Evolutionary conservation across 345 rosid species (phyloP).

Genomic region (Populus ilicifolia): DNA sequence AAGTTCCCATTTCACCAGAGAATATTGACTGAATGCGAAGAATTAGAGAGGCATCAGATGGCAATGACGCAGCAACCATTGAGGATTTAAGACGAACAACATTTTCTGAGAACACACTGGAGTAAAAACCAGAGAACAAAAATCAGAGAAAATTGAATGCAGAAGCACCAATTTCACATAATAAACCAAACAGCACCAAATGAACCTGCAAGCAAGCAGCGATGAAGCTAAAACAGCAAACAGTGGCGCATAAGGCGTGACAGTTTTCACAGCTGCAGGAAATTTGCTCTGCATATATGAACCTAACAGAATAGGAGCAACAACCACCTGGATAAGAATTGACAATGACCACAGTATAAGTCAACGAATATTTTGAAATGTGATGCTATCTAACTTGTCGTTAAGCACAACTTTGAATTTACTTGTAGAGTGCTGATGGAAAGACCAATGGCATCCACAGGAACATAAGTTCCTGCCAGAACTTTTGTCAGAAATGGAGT

Average conservation of each 20-base stretch:
- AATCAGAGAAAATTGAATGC: background rate
- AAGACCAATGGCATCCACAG: slow-evolving; percentile 54
- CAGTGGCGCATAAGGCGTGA: slow-evolving; percentile 55
- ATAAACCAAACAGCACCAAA: background rate
- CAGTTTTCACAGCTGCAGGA: slow-evolving; percentile 42
- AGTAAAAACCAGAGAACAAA: background rate
- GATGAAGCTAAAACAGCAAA: slow-evolving; percentile 55
- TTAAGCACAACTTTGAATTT: background rate
- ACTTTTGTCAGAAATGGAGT: slow-evolving; percentile 55
- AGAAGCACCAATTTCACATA: background rate
- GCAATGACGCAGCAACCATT: slow-evolving; percentile 29
- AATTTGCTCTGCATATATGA: slow-evolving; percentile 49
- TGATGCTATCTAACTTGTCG: background rate
- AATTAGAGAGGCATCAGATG: slow-evolving; percentile 33
- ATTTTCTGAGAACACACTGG: slow-evolving; percentile 60
- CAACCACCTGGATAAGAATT: slow-evolving; percentile 44
- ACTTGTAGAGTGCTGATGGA: slow-evolving; percentile 70
- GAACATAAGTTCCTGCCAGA: slow-evolving; percentile 64
- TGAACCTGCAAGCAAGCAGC: slow-evolving; percentile 63
- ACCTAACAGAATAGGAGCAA: slow-evolving; percentile 59
- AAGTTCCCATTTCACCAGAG: slow-evolving; percentile 47
- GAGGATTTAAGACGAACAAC: slow-evolving; percentile 50
- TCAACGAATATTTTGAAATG: background rate
- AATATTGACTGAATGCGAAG: slow-evolving; percentile 28
- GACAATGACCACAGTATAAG: background rate